Conservation (phyloP, 192 early-diverging fungal species). For the Podila minutissima region DNA sequence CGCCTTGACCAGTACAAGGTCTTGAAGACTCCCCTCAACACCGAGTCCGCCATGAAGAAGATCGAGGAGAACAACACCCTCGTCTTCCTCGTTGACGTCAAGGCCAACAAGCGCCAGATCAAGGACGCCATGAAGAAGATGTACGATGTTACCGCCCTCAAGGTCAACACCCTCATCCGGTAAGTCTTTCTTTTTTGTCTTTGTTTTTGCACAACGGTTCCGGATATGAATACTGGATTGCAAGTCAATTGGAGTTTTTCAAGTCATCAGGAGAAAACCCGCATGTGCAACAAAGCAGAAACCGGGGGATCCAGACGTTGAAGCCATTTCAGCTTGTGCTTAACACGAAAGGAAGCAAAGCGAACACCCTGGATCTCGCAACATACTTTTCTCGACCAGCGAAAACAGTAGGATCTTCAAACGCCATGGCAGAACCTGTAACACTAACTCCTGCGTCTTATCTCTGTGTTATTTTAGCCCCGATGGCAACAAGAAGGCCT, state of each 20-base stretch:
- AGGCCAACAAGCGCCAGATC: conserved; percentile 99
- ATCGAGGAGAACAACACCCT: conserved; percentile 99
- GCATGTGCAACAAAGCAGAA: too few relatives aligned
- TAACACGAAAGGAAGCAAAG: too few relatives aligned
- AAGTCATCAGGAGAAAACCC: too few relatives aligned
- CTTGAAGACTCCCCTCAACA: conserved; percentile 93
- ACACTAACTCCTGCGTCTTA: not conserved
- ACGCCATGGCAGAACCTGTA: not conserved
- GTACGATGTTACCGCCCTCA: conserved; percentile 95
- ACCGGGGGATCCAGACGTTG: too few relatives aligned
- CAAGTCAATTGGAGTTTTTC: too few relatives aligned
- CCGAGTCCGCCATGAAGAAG: conserved; percentile 99
- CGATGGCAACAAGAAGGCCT: conserved; percentile 98
- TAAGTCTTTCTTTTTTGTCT: conserved; percentile 24
- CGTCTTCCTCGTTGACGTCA: conserved; percentile 96
- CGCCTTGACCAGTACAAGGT: conserved; percentile 91
- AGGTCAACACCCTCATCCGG: conserved; percentile 98
- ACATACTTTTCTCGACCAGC: too few relatives aligned
- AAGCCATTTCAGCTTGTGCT: too few relatives aligned
- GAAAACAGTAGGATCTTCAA: too few relatives aligned
- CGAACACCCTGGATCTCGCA: too few relatives aligned
- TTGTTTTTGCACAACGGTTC: not conserved
- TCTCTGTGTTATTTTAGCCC: conserved; percentile 65
- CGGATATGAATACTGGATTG: too few relatives aligned
- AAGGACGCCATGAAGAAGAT: conserved; percentile 96